Percentiles rank a stretch among this genome's conserved stretches.
These are phyloP conservation scores for Silene uniflora DNA, from an alignment of 148 eudicot genomes.

Conservation along the genomic window DNA sequence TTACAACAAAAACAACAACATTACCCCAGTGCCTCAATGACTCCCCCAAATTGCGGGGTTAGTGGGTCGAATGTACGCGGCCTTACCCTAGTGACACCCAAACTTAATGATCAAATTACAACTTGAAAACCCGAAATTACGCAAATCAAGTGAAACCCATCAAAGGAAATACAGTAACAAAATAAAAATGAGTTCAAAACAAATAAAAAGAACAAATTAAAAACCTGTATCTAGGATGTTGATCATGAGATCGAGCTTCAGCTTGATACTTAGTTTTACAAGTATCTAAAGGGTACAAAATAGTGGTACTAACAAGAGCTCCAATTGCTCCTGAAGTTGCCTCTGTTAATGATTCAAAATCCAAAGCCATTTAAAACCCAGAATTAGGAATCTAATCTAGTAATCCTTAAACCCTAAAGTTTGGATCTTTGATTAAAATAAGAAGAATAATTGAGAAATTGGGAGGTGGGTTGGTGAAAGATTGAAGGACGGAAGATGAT, in stretches of 20 bases:
- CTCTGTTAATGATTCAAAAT: conserved; percentile 78
- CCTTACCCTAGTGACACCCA: neutral
- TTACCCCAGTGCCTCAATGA: too few species aligned
- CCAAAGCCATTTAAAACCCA: conserved; percentile 42
- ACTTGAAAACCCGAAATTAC: neutral
- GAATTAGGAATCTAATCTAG: too few species aligned
- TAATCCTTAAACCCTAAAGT: neutral
- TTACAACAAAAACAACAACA: too few species aligned
- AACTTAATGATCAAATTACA: too few species aligned
- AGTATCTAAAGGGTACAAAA: conserved; percentile 84
- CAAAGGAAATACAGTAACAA: neutral
- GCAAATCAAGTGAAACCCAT: neutral
- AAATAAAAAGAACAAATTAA: neutral
- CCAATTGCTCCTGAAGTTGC: conserved; percentile 94
- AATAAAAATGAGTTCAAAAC: too few species aligned
- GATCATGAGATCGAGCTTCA: conserved; percentile 57
- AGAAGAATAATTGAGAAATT: neutral
- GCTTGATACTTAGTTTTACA: conserved; percentile 96
- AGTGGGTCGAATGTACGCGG: too few species aligned
- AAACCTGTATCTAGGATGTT: conserved; percentile 65
- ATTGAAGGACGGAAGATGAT: neutral
- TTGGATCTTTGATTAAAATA: neutral
- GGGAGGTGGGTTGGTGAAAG: neutral
- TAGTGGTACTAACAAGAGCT: conserved; percentile 76
- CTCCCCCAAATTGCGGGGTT: too few species aligned